Evolutionary conservation across 2,329 filamentous ascomycete genomes (phyloP).

Genomic region (Lojkania enalia): DNA sequence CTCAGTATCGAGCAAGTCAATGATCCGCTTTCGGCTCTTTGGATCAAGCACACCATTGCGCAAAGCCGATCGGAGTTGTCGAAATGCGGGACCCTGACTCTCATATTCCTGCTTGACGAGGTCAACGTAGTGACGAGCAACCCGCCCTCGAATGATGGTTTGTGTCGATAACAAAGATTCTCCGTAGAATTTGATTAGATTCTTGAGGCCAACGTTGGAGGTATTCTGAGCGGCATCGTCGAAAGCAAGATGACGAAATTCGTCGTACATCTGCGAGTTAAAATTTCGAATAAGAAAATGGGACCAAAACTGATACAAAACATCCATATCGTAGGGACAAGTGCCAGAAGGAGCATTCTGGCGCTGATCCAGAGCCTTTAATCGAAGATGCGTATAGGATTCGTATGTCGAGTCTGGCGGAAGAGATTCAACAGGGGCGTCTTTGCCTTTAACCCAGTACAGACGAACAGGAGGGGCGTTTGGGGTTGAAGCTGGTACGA

Average conservation of each 20-base stretch:
- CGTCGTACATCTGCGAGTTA: slow-evolving; percentile 73
- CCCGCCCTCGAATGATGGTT: slow-evolving; percentile 55
- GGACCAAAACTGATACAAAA: slow-evolving; percentile 75
- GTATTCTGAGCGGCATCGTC: slow-evolving; percentile 62
- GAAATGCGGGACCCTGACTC: slow-evolving; percentile 52
- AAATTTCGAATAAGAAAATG: slow-evolving; percentile 74
- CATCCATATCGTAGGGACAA: slow-evolving; percentile 62
- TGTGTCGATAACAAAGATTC: slow-evolving; percentile 56
- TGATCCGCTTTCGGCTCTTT: slow-evolving; percentile 61
- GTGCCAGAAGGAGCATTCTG: slow-evolving; percentile 47
- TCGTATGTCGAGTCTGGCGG: slow-evolving; percentile 52
- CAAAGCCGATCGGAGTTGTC: slow-evolving; percentile 57
- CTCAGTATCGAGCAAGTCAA: slow-evolving; percentile 55
- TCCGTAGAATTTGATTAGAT: slow-evolving; percentile 68
- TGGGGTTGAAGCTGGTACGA: slow-evolving; percentile 17
- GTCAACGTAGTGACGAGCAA: slow-evolving; percentile 60
- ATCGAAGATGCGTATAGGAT: slow-evolving; percentile 53
- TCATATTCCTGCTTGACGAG: slow-evolving; percentile 56
- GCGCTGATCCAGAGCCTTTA: slow-evolving; percentile 56
- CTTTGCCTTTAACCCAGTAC: slow-evolving; percentile 57
- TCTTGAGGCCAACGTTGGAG: slow-evolving; percentile 61
- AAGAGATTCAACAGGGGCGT: slow-evolving; percentile 47
- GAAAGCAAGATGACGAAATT: slow-evolving; percentile 69
- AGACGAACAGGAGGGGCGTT: slow-evolving; percentile 34
- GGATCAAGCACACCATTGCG: slow-evolving; percentile 58